Evolutionary conservation across 176 grass and related monocot genomes (phyloP), one percentile per base, ranked within the genome.

Genomic region (Melocanna baccifera): DNA sequence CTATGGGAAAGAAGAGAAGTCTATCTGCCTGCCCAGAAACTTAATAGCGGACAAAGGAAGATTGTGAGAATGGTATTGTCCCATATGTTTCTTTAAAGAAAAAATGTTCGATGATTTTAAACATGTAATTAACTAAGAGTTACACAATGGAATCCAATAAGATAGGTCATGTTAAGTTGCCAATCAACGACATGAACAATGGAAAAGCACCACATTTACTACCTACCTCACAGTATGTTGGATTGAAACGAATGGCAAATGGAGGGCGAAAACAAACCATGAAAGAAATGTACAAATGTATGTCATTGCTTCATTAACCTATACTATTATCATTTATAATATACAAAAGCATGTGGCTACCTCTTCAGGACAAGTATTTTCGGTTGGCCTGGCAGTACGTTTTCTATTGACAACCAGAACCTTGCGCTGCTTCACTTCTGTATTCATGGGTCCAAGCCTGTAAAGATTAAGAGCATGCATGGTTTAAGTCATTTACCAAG

Each of bases 381-480:
- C 96, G 43, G 84, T 95, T 74, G 93, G 91, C 42, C 69, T 85
- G 20, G 85, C 87, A 70, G 82, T 93, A 15, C 43, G 67, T 77
- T 87, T 93, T 77, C 91, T 98, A 61, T 61, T 70, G 81, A 46
- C 66, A 46, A 57, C 62, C 0, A 19, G 23, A 51, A 77, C 51
- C 66, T 90, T 94, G 14, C 93, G 87, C 77, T 89, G 80, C 64
- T 98, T 98, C 69, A 98, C 84, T 89, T 95, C 93, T 61, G 87
- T 95, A 63, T 89, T 69, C 93, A 98, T 98, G 39, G 93, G 89
- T 80, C 96, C 96, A 78, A 93, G 77, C 96, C 93, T 98, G 80
- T 40, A 79, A 79, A 84, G 29, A 75, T 85, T 85, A 59, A 65
- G 1, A 77, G 25, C 22, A 77, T 46, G 12, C 16, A 41, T 14